Percentiles rank a stretch among this genome's conserved stretches.
These are phyloP conservation scores for Tanacetum coccineum DNA, from an alignment of 129 eudicot species.

Conservation along the genomic window DNA sequence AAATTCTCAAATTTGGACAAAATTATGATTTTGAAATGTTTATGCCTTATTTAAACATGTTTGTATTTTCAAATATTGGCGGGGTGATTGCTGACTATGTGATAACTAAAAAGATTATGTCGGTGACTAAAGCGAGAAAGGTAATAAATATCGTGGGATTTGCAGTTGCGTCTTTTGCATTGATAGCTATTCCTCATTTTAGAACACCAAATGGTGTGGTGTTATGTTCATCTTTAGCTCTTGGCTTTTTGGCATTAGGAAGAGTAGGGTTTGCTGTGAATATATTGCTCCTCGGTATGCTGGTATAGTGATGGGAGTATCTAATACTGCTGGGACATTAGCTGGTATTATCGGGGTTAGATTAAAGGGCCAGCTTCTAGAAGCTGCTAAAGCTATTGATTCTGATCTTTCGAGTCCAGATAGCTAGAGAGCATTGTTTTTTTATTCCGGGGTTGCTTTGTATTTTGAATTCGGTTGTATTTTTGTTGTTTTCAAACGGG, in stretches of 20 bases:
- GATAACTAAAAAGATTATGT: slow-evolving; percentile 63
- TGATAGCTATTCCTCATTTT: slow-evolving; percentile 70
- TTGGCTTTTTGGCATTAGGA: slow-evolving; percentile 14
- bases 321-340: slow-evolving; percentile 10
- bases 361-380: slow-evolving; percentile 11
- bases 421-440: slow-evolving; percentile 17
- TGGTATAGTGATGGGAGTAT: slow-evolving; percentile 14
- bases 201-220: slow-evolving; percentile 77
- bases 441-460: slow-evolving; percentile 14
- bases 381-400: slow-evolving; percentile 14
- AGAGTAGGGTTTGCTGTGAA: slow-evolving; percentile 15
- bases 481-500: slow-evolving; percentile 9
- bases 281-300: slow-evolving; percentile 20
- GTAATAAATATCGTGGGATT: slow-evolving; percentile 70
- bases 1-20: too few relatives aligned
- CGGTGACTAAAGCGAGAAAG: slow-evolving; percentile 79
- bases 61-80: slow-evolving; percentile 84
- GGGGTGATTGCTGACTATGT: slow-evolving; percentile 87
- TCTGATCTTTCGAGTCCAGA: slow-evolving; percentile 15
- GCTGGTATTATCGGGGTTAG: slow-evolving; percentile 16
- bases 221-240: slow-evolving; percentile 47
- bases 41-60: slow-evolving; percentile 94
- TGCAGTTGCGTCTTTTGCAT: slow-evolving; percentile 70
- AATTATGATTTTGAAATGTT: too few relatives aligned
- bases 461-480: slow-evolving; percentile 8